These are phyloP conservation scores for Lactifluus subvellereus DNA, from an alignment of 768 basidiomycete genomes.

Conservation along the genomic window DNA sequence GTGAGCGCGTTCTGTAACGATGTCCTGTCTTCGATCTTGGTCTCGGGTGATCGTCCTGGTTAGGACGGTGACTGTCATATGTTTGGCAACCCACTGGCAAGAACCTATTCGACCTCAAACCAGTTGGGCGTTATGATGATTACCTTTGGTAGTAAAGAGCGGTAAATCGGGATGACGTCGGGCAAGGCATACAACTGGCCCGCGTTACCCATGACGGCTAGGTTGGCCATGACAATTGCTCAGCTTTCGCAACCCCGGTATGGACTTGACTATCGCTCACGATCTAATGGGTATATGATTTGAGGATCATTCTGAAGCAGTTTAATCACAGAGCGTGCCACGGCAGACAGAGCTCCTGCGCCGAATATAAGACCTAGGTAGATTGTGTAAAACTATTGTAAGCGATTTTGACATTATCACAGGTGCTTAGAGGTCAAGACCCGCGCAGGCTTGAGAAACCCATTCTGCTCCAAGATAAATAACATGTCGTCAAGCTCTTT, in stretches of 20 bases:
- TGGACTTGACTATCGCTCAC: slow-evolving; percentile 42
- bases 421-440: slow-evolving; percentile 65
- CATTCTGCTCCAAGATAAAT: slow-evolving; percentile 64
- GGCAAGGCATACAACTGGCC: slow-evolving; percentile 84
- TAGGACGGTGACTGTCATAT: background rate
- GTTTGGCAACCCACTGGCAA: background rate
- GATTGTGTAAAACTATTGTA: background rate
- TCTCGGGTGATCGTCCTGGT: slow-evolving; percentile 67
- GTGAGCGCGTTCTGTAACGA: slow-evolving; percentile 62
- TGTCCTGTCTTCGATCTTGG: slow-evolving; percentile 50
- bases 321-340: slow-evolving; percentile 55
- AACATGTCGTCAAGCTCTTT: slow-evolving; percentile 76
- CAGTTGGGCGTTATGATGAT: slow-evolving; percentile 97
- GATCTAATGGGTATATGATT: slow-evolving; percentile 86
- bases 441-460: slow-evolving; percentile 63
- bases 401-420: background rate
- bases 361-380: slow-evolving; percentile 80
- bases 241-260: background rate
- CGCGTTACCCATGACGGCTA: slow-evolving; percentile 93
- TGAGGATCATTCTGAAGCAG: slow-evolving; percentile 53
- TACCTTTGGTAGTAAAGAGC: slow-evolving; percentile 67
- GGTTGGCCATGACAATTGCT: background rate
- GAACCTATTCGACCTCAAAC: slow-evolving; percentile 89
- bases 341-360: slow-evolving; percentile 65
- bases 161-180: slow-evolving; percentile 84